Evolutionary conservation across 106 monocot species (phyloP).

Genomic region (Agapanthus africanus): DNA sequence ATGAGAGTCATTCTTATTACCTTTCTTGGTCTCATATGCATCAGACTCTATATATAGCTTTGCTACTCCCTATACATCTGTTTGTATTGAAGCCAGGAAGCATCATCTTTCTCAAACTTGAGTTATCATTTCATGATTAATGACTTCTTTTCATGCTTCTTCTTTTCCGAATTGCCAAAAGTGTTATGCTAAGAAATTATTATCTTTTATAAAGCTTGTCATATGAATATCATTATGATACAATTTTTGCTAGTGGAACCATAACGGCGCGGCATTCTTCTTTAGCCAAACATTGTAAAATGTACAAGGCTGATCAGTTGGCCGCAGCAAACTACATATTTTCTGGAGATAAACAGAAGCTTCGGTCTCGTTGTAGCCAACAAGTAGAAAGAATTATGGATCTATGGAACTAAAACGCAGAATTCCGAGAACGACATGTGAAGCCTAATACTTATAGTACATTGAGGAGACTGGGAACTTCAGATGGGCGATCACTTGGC

Average conservation of each 20-base stretch:
- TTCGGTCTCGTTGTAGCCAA: slow-evolving; percentile 14
- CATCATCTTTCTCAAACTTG: background rate
- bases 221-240: background rate
- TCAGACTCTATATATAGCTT: background rate
- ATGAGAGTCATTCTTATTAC: background rate
- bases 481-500: slow-evolving; percentile 66
- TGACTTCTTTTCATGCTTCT: background rate
- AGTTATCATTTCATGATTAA: background rate
- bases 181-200: background rate
- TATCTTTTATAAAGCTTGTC: background rate
- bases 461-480: slow-evolving; percentile 58
- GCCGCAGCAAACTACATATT: slow-evolving; percentile 5
- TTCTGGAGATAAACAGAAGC: slow-evolving; percentile 12
- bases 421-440: slow-evolving; percentile 68
- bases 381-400: slow-evolving; percentile 70
- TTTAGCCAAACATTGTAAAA: slow-evolving; percentile 16
- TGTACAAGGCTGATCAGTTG: slow-evolving; percentile 8
- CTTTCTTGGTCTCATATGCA: background rate
- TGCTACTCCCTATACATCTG: background rate
- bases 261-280: background rate
- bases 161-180: background rate
- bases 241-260: background rate
- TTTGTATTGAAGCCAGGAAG: background rate
- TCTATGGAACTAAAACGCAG: slow-evolving; percentile 68
- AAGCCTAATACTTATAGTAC: slow-evolving; percentile 48